Evolutionary conservation across 192 early-diverging fungal species (phyloP), one percentile per base, ranked within the genome.

Genomic region (Phycomyces blakesleeanus): DNA sequence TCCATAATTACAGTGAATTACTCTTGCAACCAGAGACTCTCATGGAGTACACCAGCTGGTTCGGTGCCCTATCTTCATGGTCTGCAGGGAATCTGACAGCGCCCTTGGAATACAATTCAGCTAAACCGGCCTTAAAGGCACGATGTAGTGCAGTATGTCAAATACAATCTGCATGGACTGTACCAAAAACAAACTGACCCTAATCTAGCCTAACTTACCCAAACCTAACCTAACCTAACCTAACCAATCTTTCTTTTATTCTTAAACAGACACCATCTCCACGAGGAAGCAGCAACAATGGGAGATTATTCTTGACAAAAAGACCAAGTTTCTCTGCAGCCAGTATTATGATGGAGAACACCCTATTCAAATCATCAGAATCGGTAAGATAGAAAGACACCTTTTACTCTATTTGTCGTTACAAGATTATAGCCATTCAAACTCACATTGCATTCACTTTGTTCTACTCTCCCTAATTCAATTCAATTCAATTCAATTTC

Each of bases 51-150:
- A 44, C 54, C 8, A 18, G 47, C 51, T 64, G 63, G 63, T 49
- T 49, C 51, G 27, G 55, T 20, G 63, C 63, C 26, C 29, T 64
- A 16, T 22, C 16, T 8, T 64, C 63, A 29, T 64, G 63, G 63
- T 47, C 44, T 18, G 44, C 18, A 47, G 44, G 18, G 44, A 47
- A 47, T 18, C 44, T 14, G 44, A 18, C 44, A 47, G 18, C 44
- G 15, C 18, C 44, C 18, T n/a, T 47, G 44, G 44, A 47, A 18
- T 18, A 47, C 44, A 47, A 47, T 47, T 14, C 18, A 18, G 18
- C 44, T 3, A 47, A 47, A 12, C 44, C 18, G 11, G 12, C 44
- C 44, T 47, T 47, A 47, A 47, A 47, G 44, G 44, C 44, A 47
- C 44, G 44, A 18, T 18, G 15, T 14, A 18, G 44, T 47, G 44